phyloP scores from a whole-genome alignment of 2,329 filamentous ascomycete species.

The Sphaerostilbella broomeana region DNA sequence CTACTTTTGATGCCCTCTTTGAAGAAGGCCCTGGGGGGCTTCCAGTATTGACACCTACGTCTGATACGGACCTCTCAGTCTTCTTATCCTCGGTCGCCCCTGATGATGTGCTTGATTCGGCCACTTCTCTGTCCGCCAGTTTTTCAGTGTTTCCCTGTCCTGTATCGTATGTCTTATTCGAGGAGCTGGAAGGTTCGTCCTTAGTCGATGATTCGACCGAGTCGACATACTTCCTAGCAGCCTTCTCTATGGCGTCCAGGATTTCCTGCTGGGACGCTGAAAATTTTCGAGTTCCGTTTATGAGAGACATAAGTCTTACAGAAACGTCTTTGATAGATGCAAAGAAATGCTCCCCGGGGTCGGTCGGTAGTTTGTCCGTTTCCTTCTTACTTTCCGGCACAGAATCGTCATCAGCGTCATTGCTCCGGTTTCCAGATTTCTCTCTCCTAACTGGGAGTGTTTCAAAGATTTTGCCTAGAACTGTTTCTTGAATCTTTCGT shows the following conservation, averaged over 20 bases:
- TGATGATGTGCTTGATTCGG: too few species aligned
- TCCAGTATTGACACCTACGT: too few species aligned
- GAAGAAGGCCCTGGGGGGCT: not conserved
- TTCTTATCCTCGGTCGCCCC: not conserved
- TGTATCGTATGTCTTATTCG: not conserved
- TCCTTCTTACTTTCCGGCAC: too few species aligned
- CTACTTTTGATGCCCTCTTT: not conserved
- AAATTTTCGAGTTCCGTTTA: constrained; percentile 32
- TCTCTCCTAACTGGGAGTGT: constrained; percentile 37
- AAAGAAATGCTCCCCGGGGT: constrained; percentile 26
- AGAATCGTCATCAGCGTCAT: constrained; percentile 14
- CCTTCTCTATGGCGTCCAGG: constrained; percentile 44
- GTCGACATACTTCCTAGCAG: constrained; percentile 45
- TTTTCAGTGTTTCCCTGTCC: too few species aligned
- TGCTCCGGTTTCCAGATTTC: constrained; percentile 23
- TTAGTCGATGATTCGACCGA: constrained; percentile 24
- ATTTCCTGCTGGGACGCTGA: constrained; percentile 38
- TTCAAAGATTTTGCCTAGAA: constrained; percentile 47
- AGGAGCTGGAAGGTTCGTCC: not conserved
- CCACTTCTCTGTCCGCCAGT: not conserved
- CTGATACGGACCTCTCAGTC: not conserved
- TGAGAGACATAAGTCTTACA: constrained; percentile 35
- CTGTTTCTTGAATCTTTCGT: constrained; percentile 47
- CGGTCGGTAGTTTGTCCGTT: constrained; percentile 13
- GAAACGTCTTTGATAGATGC: constrained; percentile 35